Evolutionary conservation across 192 early-diverging fungal genomes (phyloP), one percentile per base, ranked within the genome.

Genomic region (Backusella circina): DNA sequence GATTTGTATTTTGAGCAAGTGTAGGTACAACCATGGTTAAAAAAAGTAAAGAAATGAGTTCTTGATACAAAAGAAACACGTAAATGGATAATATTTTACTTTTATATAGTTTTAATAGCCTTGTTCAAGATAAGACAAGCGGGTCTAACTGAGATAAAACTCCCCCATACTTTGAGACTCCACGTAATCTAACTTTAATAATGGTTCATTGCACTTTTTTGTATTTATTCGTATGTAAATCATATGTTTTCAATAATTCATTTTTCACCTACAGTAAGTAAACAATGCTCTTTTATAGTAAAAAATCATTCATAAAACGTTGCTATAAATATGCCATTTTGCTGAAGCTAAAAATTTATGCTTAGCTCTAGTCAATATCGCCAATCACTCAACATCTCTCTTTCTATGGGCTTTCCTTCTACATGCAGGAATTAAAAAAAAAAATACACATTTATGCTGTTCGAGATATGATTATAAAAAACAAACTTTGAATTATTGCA

Each of bases 21-120:
- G 70, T 44, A 13, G 70, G 23, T 31, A 71, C 70, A n/a, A 44
- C 38, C 70, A 71, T 71, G 15, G 9, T 71, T 68, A 23, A 23
- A 31, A 33, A 44, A 15, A 15, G 10, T n/a, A n/a, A n/a, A 35
- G 2, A 35, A 41, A 47, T 57, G 3, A 23, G 9, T 23, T 28
- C 12, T 12, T 12, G 9, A 2, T 26, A 10, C 9, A 61, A 28
- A 28, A 61, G 21, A 61, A 61, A 15, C 10, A 61, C 23, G 54
- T 28, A 61, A 28, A 61, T 26, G 10, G 1, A 61, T 61, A 61
- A 61, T 12, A 13, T 61, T 9, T 51, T 10, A 10, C 23, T 61
- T 61, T 61, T 61, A 61, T 61, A 61, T 61, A 10, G 23, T 61
- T 61, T 61, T 30, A 61, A 61, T 61, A 61, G 23, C 54, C 54